Base-by-base conservation (phyloP, 2,329 filamentous ascomycete species). In the Trichoderma brevicompactum region DNA sequence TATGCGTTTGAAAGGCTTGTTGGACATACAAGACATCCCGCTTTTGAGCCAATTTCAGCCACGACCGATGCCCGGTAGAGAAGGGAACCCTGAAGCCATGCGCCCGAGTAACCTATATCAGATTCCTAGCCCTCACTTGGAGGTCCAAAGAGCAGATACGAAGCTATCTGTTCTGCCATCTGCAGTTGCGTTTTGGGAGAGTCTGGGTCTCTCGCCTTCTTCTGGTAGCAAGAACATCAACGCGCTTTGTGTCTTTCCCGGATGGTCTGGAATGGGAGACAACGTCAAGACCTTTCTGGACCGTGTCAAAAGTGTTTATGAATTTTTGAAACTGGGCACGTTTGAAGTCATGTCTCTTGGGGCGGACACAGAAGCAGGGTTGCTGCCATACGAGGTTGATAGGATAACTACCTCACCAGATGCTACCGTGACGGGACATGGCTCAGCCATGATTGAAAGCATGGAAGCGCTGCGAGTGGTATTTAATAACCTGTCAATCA, bases 121-220 rank as follows among this genome's bases (percentile, higher is more conserved):
- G 46, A 85, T 95, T 2, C 84, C 85, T 1, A 80, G 87, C 0
- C 91, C 92, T 1, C 89, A 91, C 71, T 79, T 95, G 43, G 88
- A 92, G 69, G 81, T 96, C 10, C 88, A 89, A 55, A 84, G 92
- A 61, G 85, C 87, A 19, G 89, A 92, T 44, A 83, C 83, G 1
- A 85, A 85, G 54, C 84, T 93, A 64, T 92, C 92, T 10, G 81
- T 96, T 44, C 80, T 94, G 23, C 90, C 92, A 2, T 86, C 91
- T 0, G 89, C 91, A 0, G 79, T 94, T 19, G 79, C 84, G 1
- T 96, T 95, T 72, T 96, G 92, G 92, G 92, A 95, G 73, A 88
- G 89, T 53, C 79, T 96, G 17, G 90, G 91, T 0, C 81, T 96
- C 1, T 87, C 87, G 1, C 92, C 92, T 3, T 86, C 86, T 8